A percentile compares a stretch with the other conserved stretches of the same genome.
These are phyloP conservation scores for Aspergillus pseudoterreus DNA, from an alignment of 2,329 filamentous ascomycete genomes.

Conservation along the genomic window DNA sequence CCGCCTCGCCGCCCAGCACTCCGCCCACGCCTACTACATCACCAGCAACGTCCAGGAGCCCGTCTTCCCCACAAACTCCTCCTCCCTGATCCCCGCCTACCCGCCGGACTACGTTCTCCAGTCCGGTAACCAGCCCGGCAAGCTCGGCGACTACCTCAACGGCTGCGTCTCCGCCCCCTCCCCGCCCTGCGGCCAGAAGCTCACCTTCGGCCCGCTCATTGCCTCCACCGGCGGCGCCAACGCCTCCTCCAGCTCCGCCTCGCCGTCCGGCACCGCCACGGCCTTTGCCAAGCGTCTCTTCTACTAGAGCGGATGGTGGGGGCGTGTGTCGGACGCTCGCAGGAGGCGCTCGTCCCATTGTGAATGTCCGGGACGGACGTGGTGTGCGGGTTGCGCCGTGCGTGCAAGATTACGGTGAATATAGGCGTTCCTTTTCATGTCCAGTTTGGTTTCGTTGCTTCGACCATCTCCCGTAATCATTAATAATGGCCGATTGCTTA, in stretches of 20 bases:
- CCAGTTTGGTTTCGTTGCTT: not conserved
- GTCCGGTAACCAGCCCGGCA: slow-evolving; percentile 17
- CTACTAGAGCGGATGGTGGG: not conserved
- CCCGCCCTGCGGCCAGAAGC: slow-evolving; percentile 17
- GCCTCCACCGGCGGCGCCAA: slow-evolving; percentile 14
- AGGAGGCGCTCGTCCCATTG: no score
- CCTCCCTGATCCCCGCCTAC: slow-evolving; percentile 21
- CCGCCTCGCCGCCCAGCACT: slow-evolving; percentile 26
- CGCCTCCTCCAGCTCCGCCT: slow-evolving; percentile 1
- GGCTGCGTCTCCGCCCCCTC: slow-evolving; percentile 20
- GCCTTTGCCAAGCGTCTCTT: not conserved
- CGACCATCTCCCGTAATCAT: slow-evolving; percentile 1
- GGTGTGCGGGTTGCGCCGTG: no score
- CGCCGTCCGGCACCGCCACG: not conserved
- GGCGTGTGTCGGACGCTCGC: no score
- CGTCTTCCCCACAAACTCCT: slow-evolving; percentile 18
- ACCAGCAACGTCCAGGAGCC: slow-evolving; percentile 13
- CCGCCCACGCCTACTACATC: slow-evolving; percentile 19
- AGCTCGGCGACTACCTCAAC: slow-evolving; percentile 20
- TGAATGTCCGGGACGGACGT: no score
- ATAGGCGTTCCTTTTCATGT: not conserved
- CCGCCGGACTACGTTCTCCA: slow-evolving; percentile 19
- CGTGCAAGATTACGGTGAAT: not conserved
- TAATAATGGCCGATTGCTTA: not conserved
- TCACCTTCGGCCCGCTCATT: slow-evolving; percentile 21